Base-by-base conservation (phyloP, 164 flowering plant species). In the Buxus sempervirens region DNA sequence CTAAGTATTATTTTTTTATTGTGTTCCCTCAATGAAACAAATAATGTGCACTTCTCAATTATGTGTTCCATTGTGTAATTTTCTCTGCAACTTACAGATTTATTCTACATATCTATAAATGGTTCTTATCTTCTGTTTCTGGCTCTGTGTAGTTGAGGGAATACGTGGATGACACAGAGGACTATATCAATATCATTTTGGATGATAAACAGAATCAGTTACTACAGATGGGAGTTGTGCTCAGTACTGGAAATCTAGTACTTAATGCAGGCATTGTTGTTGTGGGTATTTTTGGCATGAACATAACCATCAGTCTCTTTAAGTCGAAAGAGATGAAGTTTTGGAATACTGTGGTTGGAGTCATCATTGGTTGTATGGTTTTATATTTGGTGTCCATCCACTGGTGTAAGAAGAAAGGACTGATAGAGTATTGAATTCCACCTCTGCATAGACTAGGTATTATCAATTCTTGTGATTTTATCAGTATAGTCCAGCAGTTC, bases 201-300 rank as follows among this genome's bases (percentile, higher is more conserved):
- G 67, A 64, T 26, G 67, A 64, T 42, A 64, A 64, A 64, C 67
- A 64, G 42, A 64, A 64, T 53, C 67, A 64, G 41, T 28, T 64
- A 41, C 67, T 64, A 27, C 58, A 64, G 27, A 54, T 64, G 67
- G 67, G 67, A 54, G 67, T 64, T 9, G 27, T 64, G 67, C 42
- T 64, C 9, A 54, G 41, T 54, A 64, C 67, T 5, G 67, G 58
- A 64, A 64, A 20, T 19, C 7, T 64, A 41, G 9, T 64, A 12
- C 6, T 64, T 8, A 64, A 28, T 51, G 58, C 58, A 2, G 38
- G 58, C 23, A 54, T 64, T 18, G 67, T 53, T 26, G 67, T 51
- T 27, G 67, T 28, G 9, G 67, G 58, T 24, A 15, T 64, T 5
- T 64, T 54, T 54, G 67, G 67, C 21, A 54, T 64, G 67, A 64